Evolutionary conservation across 306 rosid genomes (phyloP), one percentile per base, ranked within the genome.

Genomic region (Citrullus colocynthis): DNA sequence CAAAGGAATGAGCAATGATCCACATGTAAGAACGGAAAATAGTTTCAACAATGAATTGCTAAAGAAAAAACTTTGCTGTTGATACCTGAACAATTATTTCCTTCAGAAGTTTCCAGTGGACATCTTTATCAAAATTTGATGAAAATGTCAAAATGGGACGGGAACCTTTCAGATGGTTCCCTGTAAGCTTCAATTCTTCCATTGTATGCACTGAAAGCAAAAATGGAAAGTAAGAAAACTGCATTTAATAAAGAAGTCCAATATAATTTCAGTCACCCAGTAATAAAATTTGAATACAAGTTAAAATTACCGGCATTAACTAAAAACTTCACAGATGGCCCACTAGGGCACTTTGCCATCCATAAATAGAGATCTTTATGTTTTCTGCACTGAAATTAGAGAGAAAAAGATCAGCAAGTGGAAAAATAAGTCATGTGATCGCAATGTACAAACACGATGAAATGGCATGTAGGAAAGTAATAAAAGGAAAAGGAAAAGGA

Each of bases 131-230:
- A 85, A 96, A 96, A 84, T 91, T 92, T 37, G 90, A 66, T 77
- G 99, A 96, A 86, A 96, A 96, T 7, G 98, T 88, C 91, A 96
- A 86, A 70, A 96, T 45, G 7, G 99, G 98, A 24, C 97, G 93
- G 34, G 99, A 96, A 58, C 96, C 90, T 71, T 86, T 84, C 16
- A 96, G 84, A 82, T 92, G 96, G 55, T 51, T 51, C 55, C 55
- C 55, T 14, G 55, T 51, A 51, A 51, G 55, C 55, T 51, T 51
- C 18, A 51, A 16, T 51, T 51, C 55, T 51, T 51, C 55, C 55
- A 51, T 51, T 51, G 55, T 51, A 51, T 51, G 55, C 18, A 51
- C 55, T 51, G 55, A 51, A 51, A 51, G 17, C 16, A 51, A 51
- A 51, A 51, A 51, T 51, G 55, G 18, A 51, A 4, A 51, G 18